Evolutionary conservation across 2,329 filamentous ascomycete species (phyloP), one percentile per base, ranked within the genome.

Genomic region (Lasiodiplodia hormozganensis): DNA sequence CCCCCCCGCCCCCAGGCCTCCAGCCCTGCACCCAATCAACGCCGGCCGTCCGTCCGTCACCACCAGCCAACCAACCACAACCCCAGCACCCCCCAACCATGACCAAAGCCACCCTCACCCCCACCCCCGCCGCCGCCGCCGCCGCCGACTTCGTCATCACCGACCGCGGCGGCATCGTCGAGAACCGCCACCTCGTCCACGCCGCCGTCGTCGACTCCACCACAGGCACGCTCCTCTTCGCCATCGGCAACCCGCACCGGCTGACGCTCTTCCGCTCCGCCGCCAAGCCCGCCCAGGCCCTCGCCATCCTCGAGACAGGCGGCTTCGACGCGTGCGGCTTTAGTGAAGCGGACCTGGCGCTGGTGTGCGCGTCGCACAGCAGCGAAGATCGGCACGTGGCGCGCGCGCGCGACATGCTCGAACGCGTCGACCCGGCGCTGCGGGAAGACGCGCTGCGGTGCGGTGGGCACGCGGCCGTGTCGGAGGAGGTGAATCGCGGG

Each of bases 331-430:
- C 73, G 10, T 51, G 5, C 58, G 81, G 75, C 62, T 79, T 84
- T 28, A n/a, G n/a, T n/a, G n/a, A n/a, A n/a, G 78, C 74, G 3
- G 83, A 85, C 40, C 69, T 85, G 1, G 84, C 82, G 0, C 72
- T 85, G 1, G 81, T 83, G 76, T 84, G 83, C 68, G 82, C 82
- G 2, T 85, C 83, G 0, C 82, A 85, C 69, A 85, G 71, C 70
- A 80, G 79, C 65, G 82, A 85, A 70, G 76, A 80, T 0, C 69
- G 75, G 12, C 83, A 85, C 65, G 71, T 83, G 31, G 0, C 80
- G 81, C 2, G 79, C 82, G 1, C 72, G 70, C n/a, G n/a, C n/a
- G n/a, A n/a, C n/a, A n/a, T n/a, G n/a, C n/a, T n/a, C n/a, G n/a
- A n/a, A n/a, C n/a, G n/a, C n/a, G n/a, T n/a, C n/a, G n/a, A n/a